phyloP scores from a whole-genome alignment of 768 basidiomycete species.

The Coprinopsis sp. region DNA sequence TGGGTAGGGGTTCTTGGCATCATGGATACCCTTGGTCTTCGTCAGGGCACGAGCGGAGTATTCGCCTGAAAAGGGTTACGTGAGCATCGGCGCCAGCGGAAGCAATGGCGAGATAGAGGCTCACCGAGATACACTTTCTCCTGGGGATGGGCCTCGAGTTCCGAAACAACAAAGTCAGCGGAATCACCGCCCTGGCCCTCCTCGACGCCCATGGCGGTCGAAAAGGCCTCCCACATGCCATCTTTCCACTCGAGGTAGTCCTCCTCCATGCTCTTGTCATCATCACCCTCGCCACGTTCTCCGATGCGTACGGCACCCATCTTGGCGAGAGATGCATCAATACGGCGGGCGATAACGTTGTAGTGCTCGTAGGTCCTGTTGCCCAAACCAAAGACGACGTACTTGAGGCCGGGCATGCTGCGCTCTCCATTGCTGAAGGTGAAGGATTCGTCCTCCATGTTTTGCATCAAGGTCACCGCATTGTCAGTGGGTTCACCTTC shows the following conservation, averaged over 20 bases:
- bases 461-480: constrained; percentile 91
- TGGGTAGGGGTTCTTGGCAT: constrained; percentile 95
- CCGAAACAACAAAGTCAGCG: constrained; percentile 89
- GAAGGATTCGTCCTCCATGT: constrained; percentile 80
- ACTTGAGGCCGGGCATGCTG: constrained; percentile 80
- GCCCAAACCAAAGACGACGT: constrained; percentile 91
- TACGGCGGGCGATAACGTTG: constrained; percentile 79
- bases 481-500: constrained; percentile 99
- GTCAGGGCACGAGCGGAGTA: constrained; percentile 92
- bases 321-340: constrained; percentile 68
- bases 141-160: constrained; percentile 64
- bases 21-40: constrained; percentile 92
- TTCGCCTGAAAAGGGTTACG: constrained; percentile 55
- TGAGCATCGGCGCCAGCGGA: constrained; percentile 12
- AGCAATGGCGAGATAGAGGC: constrained; percentile 17
- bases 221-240: constrained; percentile 89
- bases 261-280: constrained; percentile 99
- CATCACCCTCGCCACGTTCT: constrained; percentile 92
- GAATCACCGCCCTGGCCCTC: constrained; percentile 95
- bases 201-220: constrained; percentile 80
- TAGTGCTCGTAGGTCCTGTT: constrained; percentile 96
- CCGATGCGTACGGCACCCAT: constrained; percentile 86
- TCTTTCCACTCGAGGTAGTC: constrained; percentile 99
- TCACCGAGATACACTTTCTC: constrained; percentile 93
- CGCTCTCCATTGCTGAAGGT: constrained; percentile 80